Evolutionary conservation across 2,329 filamentous ascomycete genomes (phyloP).

Genomic region (Teratosphaeria epicoccoides): DNA sequence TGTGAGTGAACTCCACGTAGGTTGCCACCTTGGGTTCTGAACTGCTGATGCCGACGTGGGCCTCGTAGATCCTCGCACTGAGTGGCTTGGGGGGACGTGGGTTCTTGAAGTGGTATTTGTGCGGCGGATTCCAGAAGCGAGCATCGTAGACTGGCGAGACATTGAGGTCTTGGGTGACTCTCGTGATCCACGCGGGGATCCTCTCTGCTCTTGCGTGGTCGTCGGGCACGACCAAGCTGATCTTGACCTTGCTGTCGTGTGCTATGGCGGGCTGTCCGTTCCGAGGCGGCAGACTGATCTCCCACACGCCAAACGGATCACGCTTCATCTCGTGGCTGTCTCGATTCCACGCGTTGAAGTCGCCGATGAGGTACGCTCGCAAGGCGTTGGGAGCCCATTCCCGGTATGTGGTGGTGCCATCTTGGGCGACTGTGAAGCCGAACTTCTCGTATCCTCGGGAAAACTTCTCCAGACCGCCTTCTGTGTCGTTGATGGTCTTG

Average conservation of each 20-base stretch:
- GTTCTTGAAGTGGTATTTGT: slow-evolving; percentile 79
- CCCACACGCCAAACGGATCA: slow-evolving; percentile 75
- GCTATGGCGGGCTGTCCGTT: slow-evolving; percentile 69
- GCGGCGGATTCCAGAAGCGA: slow-evolving; percentile 92
- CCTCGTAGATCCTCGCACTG: slow-evolving; percentile 90
- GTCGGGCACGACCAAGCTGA: slow-evolving; percentile 64
- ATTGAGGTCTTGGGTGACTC: slow-evolving; percentile 83
- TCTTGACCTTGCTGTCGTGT: slow-evolving; percentile 95
- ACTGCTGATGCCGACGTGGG: slow-evolving; percentile 95
- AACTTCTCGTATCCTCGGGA: slow-evolving; percentile 77
- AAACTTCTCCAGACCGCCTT: slow-evolving; percentile 88
- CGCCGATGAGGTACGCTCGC: slow-evolving; percentile 76
- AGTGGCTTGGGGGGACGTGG: slow-evolving; percentile 67
- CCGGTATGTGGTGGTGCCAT: slow-evolving; percentile 80
- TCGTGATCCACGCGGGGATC: slow-evolving; percentile 91
- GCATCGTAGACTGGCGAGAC: slow-evolving; percentile 92
- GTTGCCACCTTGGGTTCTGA: slow-evolving; percentile 80
- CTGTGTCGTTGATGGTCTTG: slow-evolving; percentile 65
- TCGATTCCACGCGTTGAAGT: slow-evolving; percentile 91
- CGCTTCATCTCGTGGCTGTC: slow-evolving; percentile 79
- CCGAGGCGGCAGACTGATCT: slow-evolving; percentile 66
- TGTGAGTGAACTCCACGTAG: slow-evolving; percentile 93
- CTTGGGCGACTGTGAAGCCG: slow-evolving; percentile 68
- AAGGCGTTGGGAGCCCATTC: slow-evolving; percentile 94
- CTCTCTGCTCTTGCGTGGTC: slow-evolving; percentile 71